Evolutionary conservation across 495 filamentous ascomycete species (phyloP), one percentile per base, ranked within the genome.

Genomic region (Talaromyces trachyspermus): DNA sequence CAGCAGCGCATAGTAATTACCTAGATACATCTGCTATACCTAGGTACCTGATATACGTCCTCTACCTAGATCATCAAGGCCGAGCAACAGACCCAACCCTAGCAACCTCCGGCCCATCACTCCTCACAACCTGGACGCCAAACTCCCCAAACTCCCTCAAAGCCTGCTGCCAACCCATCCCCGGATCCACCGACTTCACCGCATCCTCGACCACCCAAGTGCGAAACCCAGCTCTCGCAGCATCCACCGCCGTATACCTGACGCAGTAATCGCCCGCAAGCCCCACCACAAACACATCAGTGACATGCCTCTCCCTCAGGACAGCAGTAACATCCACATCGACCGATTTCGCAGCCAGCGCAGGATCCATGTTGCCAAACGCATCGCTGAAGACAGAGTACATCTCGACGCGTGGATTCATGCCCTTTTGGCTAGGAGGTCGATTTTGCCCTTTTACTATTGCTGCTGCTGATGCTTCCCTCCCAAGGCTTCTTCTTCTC

Each of bases 241-340:
- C 83, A 71, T 95, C 85, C 17, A 86, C 53, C 2, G 88, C 91
- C 39, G 86, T 94, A 51, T 58, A 70, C 60, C 81, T 83, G 37
- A 98, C 92, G 63, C 92, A 98, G 61, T 83, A 95, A 64, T 96
- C 92, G 24, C 77, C 83, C 27, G 92, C 90, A 41, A 98, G 60
- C 4, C 92, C 92, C 8, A 86, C 86, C 17, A 89, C 74, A 64
- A 84, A 95, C 3, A 95, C 77, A 57, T 89, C 75, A 5, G 82
- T 86, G 25, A 92, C 71, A n/a, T 64, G 69, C 17, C 62, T 68
- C 11, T 70, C 71, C 33, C 56, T 65, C 49, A 98, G 68, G 42
- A 68, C 53, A 6, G 57, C 65, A 7, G 68, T 74, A 19, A 98
- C 65, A 49, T 79, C 77, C 54, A 73, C 70, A 57, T 80, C 78